phyloP scores from a whole-genome alignment of 768 basidiomycete species.

The Trametes villosa region DNA sequence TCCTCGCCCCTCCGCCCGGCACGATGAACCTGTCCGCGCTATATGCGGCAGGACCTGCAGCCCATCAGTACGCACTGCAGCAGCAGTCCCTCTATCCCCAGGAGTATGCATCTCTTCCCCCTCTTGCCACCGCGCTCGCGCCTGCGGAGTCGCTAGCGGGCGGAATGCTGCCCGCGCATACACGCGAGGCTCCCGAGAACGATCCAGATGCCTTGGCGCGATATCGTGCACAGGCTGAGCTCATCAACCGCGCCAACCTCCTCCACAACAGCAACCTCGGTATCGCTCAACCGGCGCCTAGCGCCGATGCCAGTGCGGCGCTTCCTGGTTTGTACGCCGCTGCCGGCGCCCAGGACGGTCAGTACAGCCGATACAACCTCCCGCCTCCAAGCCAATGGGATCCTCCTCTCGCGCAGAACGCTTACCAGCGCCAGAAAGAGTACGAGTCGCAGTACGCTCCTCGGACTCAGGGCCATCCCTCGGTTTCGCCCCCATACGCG shows the following conservation, averaged over 20 bases:
- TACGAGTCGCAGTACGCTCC: constrained; percentile 17
- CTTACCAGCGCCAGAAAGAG: constrained; percentile 21
- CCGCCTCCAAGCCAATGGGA: constrained; percentile 21
- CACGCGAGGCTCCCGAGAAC: constrained; percentile 5
- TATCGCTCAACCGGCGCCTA: constrained; percentile 15
- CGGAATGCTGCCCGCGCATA: background rate
- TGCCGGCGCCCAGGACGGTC: constrained; percentile 16
- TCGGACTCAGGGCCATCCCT: constrained; percentile 16
- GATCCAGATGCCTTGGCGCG: constrained; percentile 48
- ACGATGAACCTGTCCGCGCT: constrained; percentile 37
- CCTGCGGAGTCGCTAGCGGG: constrained; percentile 4
- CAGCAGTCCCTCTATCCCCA: constrained; percentile 39
- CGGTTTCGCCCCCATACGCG: constrained; percentile 6
- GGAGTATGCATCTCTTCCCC: constrained; percentile 24
- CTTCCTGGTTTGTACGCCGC: constrained; percentile 15
- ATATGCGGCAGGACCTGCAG: constrained; percentile 30
- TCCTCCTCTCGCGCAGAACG: constrained; percentile 11
- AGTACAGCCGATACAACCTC: constrained; percentile 17
- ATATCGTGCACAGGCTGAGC: constrained; percentile 52
- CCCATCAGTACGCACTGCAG: constrained; percentile 28
- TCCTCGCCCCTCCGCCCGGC: constrained; percentile 44
- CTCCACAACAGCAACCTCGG: constrained; percentile 25
- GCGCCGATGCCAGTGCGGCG: constrained; percentile 19
- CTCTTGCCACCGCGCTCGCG: constrained; percentile 17
- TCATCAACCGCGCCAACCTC: constrained; percentile 42